Base-by-base conservation (phyloP, 352 stramenopile species). In the Lagenidium sp. region DNA sequence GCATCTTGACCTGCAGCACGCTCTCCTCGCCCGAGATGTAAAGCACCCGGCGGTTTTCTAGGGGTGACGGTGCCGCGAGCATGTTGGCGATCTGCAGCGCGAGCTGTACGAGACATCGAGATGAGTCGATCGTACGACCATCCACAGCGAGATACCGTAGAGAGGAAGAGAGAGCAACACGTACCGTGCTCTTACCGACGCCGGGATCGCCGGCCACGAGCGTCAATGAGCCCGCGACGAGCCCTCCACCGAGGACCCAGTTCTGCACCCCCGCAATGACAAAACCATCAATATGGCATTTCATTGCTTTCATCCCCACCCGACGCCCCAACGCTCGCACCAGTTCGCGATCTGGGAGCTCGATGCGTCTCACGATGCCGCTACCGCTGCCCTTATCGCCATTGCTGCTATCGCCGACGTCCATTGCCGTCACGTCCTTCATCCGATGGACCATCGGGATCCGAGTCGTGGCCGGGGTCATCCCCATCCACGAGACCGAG, bases 1-100 rank as follows among this genome's bases (percentile, higher is more conserved):
- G 69, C 56, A 95, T 87, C 36, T 94, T 95, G 48, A 99, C 87
- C 63, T 99, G 95, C 26, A 88, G 60, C n/a, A 89, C 67, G 48
- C 91, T 98, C 56, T 99, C 95, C 68, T 99, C 95, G 18, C 95
- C 95, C 2, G 92, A 97, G 4, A 98, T 71, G 55, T 99, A 99
- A 13, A 98, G 68, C 16, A 98, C 92, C 19, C 77, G 73, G 2
- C 43, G 43, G 8, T 40, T 38, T n/a, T n/a, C n/a, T n/a, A n/a
- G n/a, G n/a, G n/a, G n/a, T n/a, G n/a, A n/a, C n/a, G n/a, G n/a
- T n/a, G n/a, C n/a, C 0, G 79, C 68, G 16, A 94, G 52, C 82
- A 92, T 92, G 38, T 92, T 92, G 16, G 92, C 93, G 52, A 95
- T 82, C 61, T 98, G 95, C 25, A 98, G 65, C 16, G 95, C 69